Evolutionary conservation across 331 rosid genomes (phyloP), one percentile per base, ranked within the genome.

Genomic region (Saraca asoca): DNA sequence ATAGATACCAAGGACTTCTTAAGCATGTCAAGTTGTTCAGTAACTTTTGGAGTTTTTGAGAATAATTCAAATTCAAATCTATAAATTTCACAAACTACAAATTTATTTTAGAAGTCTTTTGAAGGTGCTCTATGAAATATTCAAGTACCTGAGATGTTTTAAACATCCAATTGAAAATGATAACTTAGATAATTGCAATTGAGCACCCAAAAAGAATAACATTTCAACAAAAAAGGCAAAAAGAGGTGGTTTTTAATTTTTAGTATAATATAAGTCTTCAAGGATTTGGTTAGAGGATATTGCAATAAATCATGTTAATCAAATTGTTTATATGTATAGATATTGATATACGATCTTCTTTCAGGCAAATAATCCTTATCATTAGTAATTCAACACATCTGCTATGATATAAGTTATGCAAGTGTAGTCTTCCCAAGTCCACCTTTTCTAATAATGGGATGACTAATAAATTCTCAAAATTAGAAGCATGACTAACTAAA

Each of bases 381-480:
- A 2, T 10, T 1, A 7, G 16, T 5, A 31, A 29, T 29, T 51
- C 24, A 64, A 18, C 37, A 63, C 5, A 48, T 35, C 0, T 56
- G 68, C 7, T 24, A 1, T 24, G 63, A 78, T 8, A 73, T 33
- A 2, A 68, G 43, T 55, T 78, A 64, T 13, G 82, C 75, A 17
- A 72, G 75, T 41, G 82, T 62, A 45, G 78, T 78, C 20, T 78
- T 72, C 0, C 78, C 78, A 2, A 72, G 63, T 42, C 82, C 79
- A 1, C 82, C 75, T 0, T 62, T 39, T 5, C 78, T 72, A 0
- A 48, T 5, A 16, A 78, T 41, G 2, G 69, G 58, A 12, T 62
- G 1, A 62, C 57, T 0, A 5, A 34, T 2, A 71, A 3, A 6
- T 31, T n/a, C 17, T 53, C 57, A 8, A 0, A 13, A 17, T 6